A percentile compares a stretch with the other conserved stretches of the same genome.
Conservation (phyloP, 2,329 filamentous ascomycete genomes). For the Diaporthe destruens region DNA sequence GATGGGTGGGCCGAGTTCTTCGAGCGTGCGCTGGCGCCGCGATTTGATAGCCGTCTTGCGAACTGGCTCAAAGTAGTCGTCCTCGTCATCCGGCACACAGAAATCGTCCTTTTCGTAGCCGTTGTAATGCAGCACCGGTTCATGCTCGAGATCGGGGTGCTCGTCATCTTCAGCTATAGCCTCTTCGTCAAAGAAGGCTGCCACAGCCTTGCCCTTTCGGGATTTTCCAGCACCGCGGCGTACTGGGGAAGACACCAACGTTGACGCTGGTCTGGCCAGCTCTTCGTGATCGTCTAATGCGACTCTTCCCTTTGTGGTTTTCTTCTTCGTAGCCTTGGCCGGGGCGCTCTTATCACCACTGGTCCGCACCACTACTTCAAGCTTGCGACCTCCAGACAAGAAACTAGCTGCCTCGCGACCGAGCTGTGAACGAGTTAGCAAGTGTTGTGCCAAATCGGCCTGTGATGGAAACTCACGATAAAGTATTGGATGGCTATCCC, state of each 20-base stretch:
- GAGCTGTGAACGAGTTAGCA: slow-evolving; percentile 21
- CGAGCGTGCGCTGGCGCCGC: slow-evolving; percentile 53
- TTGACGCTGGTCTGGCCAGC: slow-evolving; percentile 52
- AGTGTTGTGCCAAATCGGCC: background rate
- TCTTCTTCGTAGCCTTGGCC: slow-evolving; percentile 52
- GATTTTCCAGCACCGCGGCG: slow-evolving; percentile 49
- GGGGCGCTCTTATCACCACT: slow-evolving; percentile 50
- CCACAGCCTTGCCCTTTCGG: slow-evolving; percentile 51
- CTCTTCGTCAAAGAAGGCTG: slow-evolving; percentile 42
- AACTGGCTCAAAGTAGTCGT: slow-evolving; percentile 62
- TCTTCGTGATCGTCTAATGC: slow-evolving; percentile 43
- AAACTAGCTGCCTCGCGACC: slow-evolving; percentile 50
- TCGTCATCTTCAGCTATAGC: slow-evolving; percentile 53
- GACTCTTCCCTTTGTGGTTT: slow-evolving; percentile 47
- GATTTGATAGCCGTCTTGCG: slow-evolving; percentile 48
- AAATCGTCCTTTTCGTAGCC: slow-evolving; percentile 61
- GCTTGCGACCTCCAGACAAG: slow-evolving; percentile 57
- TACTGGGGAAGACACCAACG: slow-evolving; percentile 67
- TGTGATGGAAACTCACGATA: slow-evolving; percentile 62
- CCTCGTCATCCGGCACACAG: slow-evolving; percentile 53
- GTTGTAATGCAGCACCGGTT: slow-evolving; percentile 51
- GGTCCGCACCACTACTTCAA: slow-evolving; percentile 57
- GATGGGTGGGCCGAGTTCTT: slow-evolving; percentile 69
- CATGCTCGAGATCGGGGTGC: slow-evolving; percentile 53
- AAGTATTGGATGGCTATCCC: slow-evolving; percentile 84